These are phyloP conservation scores for Entoloma clypeatum DNA, from an alignment of 1,284 basidiomycete genomes.

Conservation along the genomic window DNA sequence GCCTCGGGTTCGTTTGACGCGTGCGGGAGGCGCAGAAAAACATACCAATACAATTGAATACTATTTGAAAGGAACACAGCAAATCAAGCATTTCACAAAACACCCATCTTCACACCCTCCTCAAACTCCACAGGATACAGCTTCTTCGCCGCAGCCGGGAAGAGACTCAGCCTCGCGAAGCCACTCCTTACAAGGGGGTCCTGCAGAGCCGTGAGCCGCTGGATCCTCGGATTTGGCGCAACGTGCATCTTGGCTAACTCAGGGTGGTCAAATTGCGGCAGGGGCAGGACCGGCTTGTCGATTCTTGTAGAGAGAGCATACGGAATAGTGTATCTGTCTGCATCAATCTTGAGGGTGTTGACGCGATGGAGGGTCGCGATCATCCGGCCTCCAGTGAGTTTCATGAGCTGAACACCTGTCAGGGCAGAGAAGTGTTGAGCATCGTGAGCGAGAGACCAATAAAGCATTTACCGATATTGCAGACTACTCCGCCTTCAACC, in stretches of 20 bases:
- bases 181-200: conserved; percentile 26
- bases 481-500: conserved; percentile 26
- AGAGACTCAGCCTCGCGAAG: conserved; percentile 25
- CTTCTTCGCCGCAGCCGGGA: conserved; percentile 24
- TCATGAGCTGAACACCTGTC: conserved; percentile 26
- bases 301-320: conserved; percentile 27
- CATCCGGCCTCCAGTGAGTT: conserved; percentile 24
- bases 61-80: not conserved
- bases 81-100: conserved; percentile 7
- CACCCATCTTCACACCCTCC: conserved; percentile 20
- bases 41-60: no score
- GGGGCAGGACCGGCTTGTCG: conserved; percentile 22
- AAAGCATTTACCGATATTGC: conserved; percentile 21
- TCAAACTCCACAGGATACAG: conserved; percentile 25
- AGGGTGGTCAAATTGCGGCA: conserved; percentile 22
- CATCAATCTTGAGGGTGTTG: conserved; percentile 26
- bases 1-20: no score
- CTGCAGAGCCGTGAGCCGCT: conserved; percentile 21
- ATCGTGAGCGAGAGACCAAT: not conserved
- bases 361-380: conserved; percentile 28
- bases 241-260: conserved; percentile 21
- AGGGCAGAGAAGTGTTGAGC: not conserved
- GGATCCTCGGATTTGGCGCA: conserved; percentile 23
- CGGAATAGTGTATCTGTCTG: conserved; percentile 27
- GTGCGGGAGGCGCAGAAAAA: no score